Evolutionary conservation across 2,329 filamentous ascomycete genomes (phyloP).

Genomic region (Fonsecaea monophora): DNA sequence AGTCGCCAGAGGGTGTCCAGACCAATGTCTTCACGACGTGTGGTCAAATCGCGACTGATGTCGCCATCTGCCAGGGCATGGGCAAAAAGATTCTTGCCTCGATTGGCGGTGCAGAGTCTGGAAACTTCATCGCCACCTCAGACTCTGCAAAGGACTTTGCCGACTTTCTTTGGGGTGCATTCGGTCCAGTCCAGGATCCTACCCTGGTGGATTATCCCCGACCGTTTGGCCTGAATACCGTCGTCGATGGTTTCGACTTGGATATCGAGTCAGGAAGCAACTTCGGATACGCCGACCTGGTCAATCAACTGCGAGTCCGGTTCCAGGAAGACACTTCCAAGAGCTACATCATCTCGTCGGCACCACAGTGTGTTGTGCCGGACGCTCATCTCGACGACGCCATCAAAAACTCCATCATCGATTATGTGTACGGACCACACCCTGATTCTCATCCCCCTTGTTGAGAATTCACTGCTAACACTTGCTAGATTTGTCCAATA

Average conservation of each 20-base stretch:
- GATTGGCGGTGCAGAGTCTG: conserved; percentile 72
- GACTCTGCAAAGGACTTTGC: conserved; percentile 63
- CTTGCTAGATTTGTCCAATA: conserved; percentile 57
- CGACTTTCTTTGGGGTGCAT: conserved; percentile 71
- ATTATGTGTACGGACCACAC: conserved; percentile 51
- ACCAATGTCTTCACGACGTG: conserved; percentile 55
- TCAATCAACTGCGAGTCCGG: conserved; percentile 65
- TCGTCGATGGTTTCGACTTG: conserved; percentile 78
- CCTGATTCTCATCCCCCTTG: not conserved
- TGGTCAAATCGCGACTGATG: conserved; percentile 54
- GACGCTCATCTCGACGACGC: conserved; percentile 59
- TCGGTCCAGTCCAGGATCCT: conserved; percentile 62
- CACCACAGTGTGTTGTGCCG: conserved; percentile 72
- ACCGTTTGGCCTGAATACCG: conserved; percentile 67
- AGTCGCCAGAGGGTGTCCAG: conserved; percentile 40
- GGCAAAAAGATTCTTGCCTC: conserved; percentile 76
- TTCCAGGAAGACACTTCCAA: conserved; percentile 53
- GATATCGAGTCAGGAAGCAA: conserved; percentile 69
- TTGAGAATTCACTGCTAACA: conserved; percentile 12
- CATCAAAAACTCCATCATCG: conserved; percentile 55
- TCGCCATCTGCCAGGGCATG: conserved; percentile 66
- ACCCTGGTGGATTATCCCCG: conserved; percentile 55
- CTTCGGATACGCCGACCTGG: conserved; percentile 68
- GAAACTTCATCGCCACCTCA: conserved; percentile 68
- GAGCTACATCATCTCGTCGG: conserved; percentile 66